Evolutionary conservation across 78 protist genomes (phyloP).

Genomic region (Polysphondylium violaceum): DNA sequence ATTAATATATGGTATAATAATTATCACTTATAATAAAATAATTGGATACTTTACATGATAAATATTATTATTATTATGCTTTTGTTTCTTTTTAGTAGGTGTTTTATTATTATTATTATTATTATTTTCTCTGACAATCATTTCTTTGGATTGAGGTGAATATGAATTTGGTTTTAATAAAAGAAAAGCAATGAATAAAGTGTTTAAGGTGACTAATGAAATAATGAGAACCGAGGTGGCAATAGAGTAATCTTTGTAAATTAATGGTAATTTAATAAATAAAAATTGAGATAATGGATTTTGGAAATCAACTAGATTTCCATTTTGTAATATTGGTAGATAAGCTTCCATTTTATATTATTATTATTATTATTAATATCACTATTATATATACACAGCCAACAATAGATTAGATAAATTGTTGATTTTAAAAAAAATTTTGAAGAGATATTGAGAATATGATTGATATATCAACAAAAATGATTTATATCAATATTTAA

Average conservation of each 20-base stretch:
- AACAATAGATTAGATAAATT: too few relatives aligned
- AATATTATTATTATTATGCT: too few relatives aligned
- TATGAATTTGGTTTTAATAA: background rate
- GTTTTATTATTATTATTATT: too few relatives aligned
- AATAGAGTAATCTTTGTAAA: background rate
- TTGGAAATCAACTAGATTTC: background rate
- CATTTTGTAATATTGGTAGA: slow-evolving; percentile 1
- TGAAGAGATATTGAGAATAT: too few relatives aligned
- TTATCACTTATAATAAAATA: too few relatives aligned
- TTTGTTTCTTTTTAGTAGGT: too few relatives aligned
- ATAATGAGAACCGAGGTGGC: background rate
- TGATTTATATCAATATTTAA: too few relatives aligned
- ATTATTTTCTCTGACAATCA: background rate
- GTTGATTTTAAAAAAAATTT: too few relatives aligned
- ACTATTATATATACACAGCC: background rate
- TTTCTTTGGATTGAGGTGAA: background rate
- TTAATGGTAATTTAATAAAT: background rate
- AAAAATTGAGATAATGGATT: background rate
- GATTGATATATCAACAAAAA: too few relatives aligned
- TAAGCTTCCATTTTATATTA: background rate
- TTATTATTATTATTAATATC: too few relatives aligned
- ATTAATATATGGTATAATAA: too few relatives aligned
- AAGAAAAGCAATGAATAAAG: background rate
- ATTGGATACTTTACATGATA: too few relatives aligned
- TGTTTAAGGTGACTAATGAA: background rate